Conservation (phyloP, 306 rosid species). For the Hippophae tibetana region DNA sequence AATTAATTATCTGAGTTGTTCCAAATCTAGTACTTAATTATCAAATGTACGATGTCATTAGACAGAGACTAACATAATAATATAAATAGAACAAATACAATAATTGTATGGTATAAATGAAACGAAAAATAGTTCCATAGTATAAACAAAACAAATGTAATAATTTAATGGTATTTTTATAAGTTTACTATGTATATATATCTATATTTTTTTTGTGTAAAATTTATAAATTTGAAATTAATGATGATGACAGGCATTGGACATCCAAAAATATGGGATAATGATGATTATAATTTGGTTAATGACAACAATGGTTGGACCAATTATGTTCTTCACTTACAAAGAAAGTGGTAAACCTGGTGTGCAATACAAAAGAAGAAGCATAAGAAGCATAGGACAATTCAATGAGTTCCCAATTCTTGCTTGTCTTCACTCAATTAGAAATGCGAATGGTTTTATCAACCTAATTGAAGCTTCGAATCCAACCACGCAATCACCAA, state of each 20-base stretch:
- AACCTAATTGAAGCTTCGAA: slow-evolving; percentile 32
- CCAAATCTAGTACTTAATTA: too few relatives aligned
- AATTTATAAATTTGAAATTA: too few relatives aligned
- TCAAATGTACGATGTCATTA: too few relatives aligned
- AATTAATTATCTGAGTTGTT: too few relatives aligned
- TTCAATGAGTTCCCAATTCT: slow-evolving; percentile 18
- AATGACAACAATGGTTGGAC: slow-evolving; percentile 18
- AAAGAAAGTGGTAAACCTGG: not conserved
- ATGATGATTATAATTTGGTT: slow-evolving; percentile 6
- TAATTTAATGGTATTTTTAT: too few relatives aligned
- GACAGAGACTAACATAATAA: too few relatives aligned
- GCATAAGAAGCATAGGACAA: slow-evolving; percentile 5
- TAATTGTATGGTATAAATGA: too few relatives aligned
- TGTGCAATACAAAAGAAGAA: not conserved
- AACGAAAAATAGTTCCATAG: too few relatives aligned
- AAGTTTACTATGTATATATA: too few relatives aligned
- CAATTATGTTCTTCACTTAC: slow-evolving; percentile 7
- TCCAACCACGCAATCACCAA: slow-evolving; percentile 22
- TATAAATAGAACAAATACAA: too few relatives aligned
- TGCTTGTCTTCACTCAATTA: slow-evolving; percentile 13
- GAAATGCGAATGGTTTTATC: slow-evolving; percentile 24
- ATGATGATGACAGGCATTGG: slow-evolving; percentile 7
- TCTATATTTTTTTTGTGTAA: too few relatives aligned
- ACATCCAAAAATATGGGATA: slow-evolving; percentile 7
- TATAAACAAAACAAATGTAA: too few relatives aligned